Evolutionary conservation across 139 green algal species (phyloP), one percentile per base, ranked within the genome.

Genomic region (Tetradesmus lagerheimii): DNA sequence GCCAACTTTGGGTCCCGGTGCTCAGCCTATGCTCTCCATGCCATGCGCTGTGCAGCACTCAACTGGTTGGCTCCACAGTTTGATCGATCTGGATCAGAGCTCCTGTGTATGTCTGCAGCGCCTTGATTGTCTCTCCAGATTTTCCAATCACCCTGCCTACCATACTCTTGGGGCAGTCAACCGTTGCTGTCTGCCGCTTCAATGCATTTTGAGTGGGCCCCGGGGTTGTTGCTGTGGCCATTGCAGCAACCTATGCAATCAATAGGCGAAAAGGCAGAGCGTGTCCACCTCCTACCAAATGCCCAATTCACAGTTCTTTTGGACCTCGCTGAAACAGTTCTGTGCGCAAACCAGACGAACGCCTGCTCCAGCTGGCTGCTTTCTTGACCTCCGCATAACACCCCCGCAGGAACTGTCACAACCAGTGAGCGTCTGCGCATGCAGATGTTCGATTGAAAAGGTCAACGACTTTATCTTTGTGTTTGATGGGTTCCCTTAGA

Each of bases 81-180:
- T 94, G 91, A 88, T 94, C 91, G 43, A 94, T 94, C 89, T 93
- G 90, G 67, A 99, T 98, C 62, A 96, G 94, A 14, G 94, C 94
- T n/a, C 95, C 95, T 9, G 94, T 98, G 67, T 97, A 95, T 29
- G 93, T 94, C 89, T 99, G 97, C 89, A 99, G 93, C 23, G 94
- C 92, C 91, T 98, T 98, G 93, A 99, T 98, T 4, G 96, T 98
- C 80, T 99, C 97, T 27, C 97, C 97, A 75, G 80, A 86, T 74
- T 86, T 98, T 74, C 97, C 97, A 74, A 99, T 99, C 2, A 99
- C 95, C 25, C 97, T 94, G 0, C 97, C 97, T 0, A 99, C 95
- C 94, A 98, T 98, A 2, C 90, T 87, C 92, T 98, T 98, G 31
- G 97, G 97, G 92, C 97, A 99, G 35, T 90, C 82, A 8, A 95